Conservation (phyloP, 495 filamentous ascomycete species). For the Talaromyces proteolyticus region DNA sequence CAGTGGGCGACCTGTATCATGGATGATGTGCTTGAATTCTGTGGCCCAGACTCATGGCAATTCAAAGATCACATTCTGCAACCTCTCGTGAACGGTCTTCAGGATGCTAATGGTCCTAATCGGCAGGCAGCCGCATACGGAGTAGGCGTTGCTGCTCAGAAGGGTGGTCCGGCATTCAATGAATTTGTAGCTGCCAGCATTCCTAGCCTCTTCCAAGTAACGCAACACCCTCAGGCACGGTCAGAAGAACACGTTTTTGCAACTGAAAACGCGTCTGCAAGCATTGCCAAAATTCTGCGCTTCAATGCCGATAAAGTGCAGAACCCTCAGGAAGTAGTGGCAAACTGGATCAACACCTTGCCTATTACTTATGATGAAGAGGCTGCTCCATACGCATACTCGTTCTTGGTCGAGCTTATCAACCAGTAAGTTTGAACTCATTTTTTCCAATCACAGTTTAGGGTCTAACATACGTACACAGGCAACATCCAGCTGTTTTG, state of each 20-base stretch:
- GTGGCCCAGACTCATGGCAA: conserved; percentile 72
- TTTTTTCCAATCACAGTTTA: not conserved
- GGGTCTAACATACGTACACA: conserved; percentile 27
- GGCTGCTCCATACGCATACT: conserved; percentile 93
- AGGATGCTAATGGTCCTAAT: conserved; percentile 81
- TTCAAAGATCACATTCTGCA: conserved; percentile 81
- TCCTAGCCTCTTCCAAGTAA: conserved; percentile 76
- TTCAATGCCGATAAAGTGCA: conserved; percentile 72
- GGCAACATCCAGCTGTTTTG: conserved; percentile 81
- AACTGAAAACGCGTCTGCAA: conserved; percentile 94
- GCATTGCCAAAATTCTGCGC: conserved; percentile 93
- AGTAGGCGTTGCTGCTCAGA: conserved; percentile 91
- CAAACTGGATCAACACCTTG: conserved; percentile 81
- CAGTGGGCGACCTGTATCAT: conserved; percentile 99
- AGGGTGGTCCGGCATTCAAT: conserved; percentile 78
- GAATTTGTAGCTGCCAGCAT: conserved; percentile 75
- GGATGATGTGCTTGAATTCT: conserved; percentile 98
- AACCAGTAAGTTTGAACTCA: conserved; percentile 69
- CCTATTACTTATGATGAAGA: conserved; percentile 95
- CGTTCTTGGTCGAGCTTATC: conserved; percentile 84
- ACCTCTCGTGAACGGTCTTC: conserved; percentile 76
- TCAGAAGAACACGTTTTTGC: conserved; percentile 94
- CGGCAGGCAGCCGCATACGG: conserved; percentile 96
- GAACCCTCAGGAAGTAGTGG: conserved; percentile 65
- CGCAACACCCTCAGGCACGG: conserved; percentile 70